Evolutionary conservation across 352 stramenopile genomes (phyloP).

Genomic region (Peronospora farinosa): DNA sequence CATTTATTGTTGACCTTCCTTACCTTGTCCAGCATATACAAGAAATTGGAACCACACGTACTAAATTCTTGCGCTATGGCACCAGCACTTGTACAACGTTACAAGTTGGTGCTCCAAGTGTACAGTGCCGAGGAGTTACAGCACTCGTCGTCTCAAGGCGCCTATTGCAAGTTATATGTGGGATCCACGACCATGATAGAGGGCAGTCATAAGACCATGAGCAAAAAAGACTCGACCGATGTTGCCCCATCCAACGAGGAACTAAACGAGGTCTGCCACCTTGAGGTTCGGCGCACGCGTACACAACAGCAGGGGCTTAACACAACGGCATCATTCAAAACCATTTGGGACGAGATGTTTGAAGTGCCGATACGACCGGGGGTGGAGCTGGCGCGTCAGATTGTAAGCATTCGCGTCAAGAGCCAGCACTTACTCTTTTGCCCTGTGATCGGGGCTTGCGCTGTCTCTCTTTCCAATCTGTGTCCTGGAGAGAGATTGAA

Average conservation of each 20-base stretch:
- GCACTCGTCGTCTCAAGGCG: slow-evolving; percentile 44
- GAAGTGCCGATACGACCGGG: slow-evolving; percentile 31
- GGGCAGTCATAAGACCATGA: slow-evolving; percentile 36
- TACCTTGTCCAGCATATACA: no score
- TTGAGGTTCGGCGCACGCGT: slow-evolving; percentile 47
- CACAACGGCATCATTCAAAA: slow-evolving; percentile 27
- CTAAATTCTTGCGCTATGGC: slow-evolving; percentile 6
- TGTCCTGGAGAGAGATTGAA: slow-evolving; percentile 34
- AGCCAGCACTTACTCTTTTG: slow-evolving; percentile 61
- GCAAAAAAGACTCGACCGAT: slow-evolving; percentile 30
- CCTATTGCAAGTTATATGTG: slow-evolving; percentile 68
- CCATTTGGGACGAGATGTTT: slow-evolving; percentile 57
- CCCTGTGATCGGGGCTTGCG: slow-evolving; percentile 42
- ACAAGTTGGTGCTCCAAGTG: slow-evolving; percentile 51
- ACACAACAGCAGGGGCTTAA: slow-evolving; percentile 34
- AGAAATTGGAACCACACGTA: background rate
- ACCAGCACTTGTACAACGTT: slow-evolving; percentile 8
- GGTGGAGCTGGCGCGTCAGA: slow-evolving; percentile 28
- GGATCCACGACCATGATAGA: slow-evolving; percentile 42
- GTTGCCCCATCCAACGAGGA: slow-evolving; percentile 18
- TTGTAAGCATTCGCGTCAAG: slow-evolving; percentile 60
- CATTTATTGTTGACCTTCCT: background rate
- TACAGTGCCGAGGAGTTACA: slow-evolving; percentile 46
- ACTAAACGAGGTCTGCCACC: slow-evolving; percentile 15
- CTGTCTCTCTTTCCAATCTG: slow-evolving; percentile 48